Evolutionary conservation across 345 rosid species (phyloP).

Genomic region (Linum trigynum): DNA sequence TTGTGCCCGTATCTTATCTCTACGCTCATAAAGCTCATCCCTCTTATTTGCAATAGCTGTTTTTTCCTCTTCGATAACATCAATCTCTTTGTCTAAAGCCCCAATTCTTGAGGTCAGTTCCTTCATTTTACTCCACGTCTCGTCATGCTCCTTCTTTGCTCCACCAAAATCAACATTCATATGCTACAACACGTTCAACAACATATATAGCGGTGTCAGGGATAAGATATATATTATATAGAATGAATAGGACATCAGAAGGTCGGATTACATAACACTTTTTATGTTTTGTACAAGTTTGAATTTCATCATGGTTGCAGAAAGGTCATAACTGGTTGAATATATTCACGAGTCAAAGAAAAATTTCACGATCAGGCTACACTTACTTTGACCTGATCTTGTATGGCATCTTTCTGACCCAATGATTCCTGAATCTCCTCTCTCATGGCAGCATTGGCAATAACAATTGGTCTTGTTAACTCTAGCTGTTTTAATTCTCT

Average conservation of each 20-base stretch:
- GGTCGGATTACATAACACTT: no score
- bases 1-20: constrained; percentile 50
- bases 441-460: constrained; percentile 70
- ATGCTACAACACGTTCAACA: constrained; percentile 32
- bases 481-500: constrained; percentile 86
- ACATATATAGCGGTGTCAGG: constrained; percentile 6
- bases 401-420: constrained; percentile 79
- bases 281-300: no score
- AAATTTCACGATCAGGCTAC: background rate
- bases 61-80: constrained; percentile 46
- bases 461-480: constrained; percentile 84
- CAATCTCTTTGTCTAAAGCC: constrained; percentile 48
- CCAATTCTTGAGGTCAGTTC: constrained; percentile 45
- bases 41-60: constrained; percentile 40
- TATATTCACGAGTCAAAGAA: background rate
- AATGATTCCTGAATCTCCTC: constrained; percentile 76
- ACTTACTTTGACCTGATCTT: constrained; percentile 93
- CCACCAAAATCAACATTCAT: constrained; percentile 85
- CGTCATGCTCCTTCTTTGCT: constrained; percentile 78
- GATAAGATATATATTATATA: background rate
- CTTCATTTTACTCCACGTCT: constrained; percentile 45
- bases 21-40: constrained; percentile 45
- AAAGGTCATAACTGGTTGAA: background rate
- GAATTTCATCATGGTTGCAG: background rate
- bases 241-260: background rate